Evolutionary conservation across 371 early-diverging fungal species (phyloP), one percentile per base, ranked within the genome.

Genomic region (Rhizomucor pusillus): DNA sequence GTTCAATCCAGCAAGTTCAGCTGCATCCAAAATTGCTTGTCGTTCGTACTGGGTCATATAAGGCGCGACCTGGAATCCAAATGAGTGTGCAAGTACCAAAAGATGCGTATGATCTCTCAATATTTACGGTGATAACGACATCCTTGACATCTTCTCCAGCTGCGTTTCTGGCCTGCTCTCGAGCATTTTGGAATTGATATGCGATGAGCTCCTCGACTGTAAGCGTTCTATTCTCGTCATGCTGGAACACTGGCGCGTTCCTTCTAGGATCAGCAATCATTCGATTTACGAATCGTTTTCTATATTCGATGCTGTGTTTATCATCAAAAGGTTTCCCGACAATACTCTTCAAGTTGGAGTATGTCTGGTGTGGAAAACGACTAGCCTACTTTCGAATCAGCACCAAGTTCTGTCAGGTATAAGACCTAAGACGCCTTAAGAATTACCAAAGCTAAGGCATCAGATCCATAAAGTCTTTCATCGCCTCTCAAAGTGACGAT

Each of bases 21-120:
- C 97, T 22, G 99, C 93, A 65, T 97, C 97, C 20, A 95, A 69
- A 57, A 97, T 77, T 4, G 97, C 92, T 66, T 90, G 91, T 41
- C 99, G 89, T 76, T 97, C 94, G 54, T 77, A 79, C 63, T 94
- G 95, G 57, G 76, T 89, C 48, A 90, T 92, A 69, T 87, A 93
- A 12, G 95, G 89, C 20, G 99, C 95, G 10, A 97, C 88, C 90
- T 90, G 47, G 34, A 22, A 47, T 6, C 11, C 23, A 37, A 33
- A 45, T 12, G 46, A 51, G 43, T 37, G 14, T 29, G 39, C 5
- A 18, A 25, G 14, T 43, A 13, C 20, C 22, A 37, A 19, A 29
- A 14, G n/a, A 13, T 36, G 16, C 16, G 7, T 7, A 29, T 7
- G 2, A 35, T 19, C 5, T 20, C 34, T 9, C 9, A 47, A 1